Evolutionary conservation across 257 asterid species (phyloP).

Genomic region (Capsicum rhomboideum): DNA sequence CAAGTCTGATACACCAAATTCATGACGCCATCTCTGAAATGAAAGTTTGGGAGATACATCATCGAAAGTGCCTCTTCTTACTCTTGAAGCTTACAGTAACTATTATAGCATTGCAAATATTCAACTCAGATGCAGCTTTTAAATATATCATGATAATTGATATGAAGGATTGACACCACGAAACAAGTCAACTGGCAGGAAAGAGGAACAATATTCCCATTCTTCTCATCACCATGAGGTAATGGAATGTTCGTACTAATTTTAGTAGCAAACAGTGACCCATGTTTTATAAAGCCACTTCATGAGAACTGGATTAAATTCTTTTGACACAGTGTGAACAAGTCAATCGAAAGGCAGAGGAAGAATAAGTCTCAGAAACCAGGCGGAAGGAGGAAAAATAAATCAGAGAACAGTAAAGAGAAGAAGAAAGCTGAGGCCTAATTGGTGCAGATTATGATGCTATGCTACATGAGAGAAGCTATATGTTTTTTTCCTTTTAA

Average conservation of each 20-base stretch:
- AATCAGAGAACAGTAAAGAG: neutral
- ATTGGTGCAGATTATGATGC: neutral
- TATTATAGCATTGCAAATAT: neutral
- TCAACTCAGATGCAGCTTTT: neutral
- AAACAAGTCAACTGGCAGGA: neutral
- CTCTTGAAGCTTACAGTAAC: neutral
- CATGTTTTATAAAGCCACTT: neutral
- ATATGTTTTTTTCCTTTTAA: neutral
- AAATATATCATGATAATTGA: neutral
- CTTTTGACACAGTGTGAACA: neutral
- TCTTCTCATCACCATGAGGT: neutral
- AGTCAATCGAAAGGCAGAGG: neutral
- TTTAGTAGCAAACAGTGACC: neutral
- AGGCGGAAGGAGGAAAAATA: neutral
- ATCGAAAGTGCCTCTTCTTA: neutral
- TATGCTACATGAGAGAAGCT: neutral
- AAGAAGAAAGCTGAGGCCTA: neutral
- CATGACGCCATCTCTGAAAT: constrained; percentile 63
- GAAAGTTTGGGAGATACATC: constrained; percentile 2
- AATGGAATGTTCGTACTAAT: neutral
- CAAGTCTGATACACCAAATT: constrained; percentile 69
- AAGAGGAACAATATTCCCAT: neutral
- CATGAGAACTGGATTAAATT: neutral
- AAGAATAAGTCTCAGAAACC: neutral
- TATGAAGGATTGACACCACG: neutral